Base-by-base conservation (phyloP, 75 land plant genomes). In the Azolla pinnata region DNA sequence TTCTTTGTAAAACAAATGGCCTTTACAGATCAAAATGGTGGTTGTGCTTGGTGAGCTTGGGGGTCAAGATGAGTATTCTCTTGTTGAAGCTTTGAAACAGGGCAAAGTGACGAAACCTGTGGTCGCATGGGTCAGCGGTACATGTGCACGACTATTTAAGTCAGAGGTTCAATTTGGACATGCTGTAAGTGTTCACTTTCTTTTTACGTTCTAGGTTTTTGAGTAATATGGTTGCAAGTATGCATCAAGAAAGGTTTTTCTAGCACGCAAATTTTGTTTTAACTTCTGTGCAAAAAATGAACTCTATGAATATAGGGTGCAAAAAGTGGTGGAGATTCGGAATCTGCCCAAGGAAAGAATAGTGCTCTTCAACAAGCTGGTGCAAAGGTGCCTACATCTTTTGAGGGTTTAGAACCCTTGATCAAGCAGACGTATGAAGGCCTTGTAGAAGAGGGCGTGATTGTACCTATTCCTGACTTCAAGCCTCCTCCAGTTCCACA, bases 151-250 rank as follows among this genome's bases (percentile, higher is more conserved):
- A 23, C 83, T 92, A 18, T 92, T 92, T 74, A 92, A 92, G 74
- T 92, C 98, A n/a, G 98, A 92, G 79, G 98, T 92, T 16, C 98
- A 92, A 57, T 92, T 92, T 79, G 98, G 96, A 44, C 96, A 92
- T 73, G 98, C 96, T 54, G 97, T 91, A 67, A 82, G 97, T 64
- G n/a, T n/a, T n/a, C 50, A 50, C 35, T 23, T 14, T 44, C 48
- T 51, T 55, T 55, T 29, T 23, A 2, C 27, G 27, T 29, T 38
- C 14, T 38, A 38, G 12, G 14, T 38, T 14, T 38, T n/a, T n/a
- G n/a, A n/a, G n/a, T n/a, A n/a, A 12, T 25, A 23, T 50, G 27
- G 28, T 48, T 44, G 38, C 18, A 26, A 32, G 28, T 23, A 30
- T 33, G 42, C 7, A 38, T 8, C 18, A 51, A 19, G 7, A 19